Evolutionary conservation across 1,284 basidiomycete genomes (phyloP), one percentile per base, ranked within the genome.

Genomic region (Caloboletus inedulis): DNA sequence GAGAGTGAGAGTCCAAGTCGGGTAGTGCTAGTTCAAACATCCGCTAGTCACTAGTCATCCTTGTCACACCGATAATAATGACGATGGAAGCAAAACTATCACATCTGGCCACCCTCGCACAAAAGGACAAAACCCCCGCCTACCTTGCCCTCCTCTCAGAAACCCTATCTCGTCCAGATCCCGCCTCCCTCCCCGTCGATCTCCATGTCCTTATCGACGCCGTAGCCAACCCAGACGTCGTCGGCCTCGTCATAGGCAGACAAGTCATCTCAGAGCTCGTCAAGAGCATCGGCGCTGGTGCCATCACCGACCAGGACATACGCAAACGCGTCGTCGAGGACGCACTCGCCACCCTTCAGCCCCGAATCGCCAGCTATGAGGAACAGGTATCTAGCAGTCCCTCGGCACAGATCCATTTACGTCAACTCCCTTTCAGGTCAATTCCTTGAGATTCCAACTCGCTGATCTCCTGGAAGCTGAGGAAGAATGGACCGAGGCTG

Each of bases 401-500:
- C 30, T 31, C 49, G 35, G 51, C 35, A 53, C 36, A 36, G 54
- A 46, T 43, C 42, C 33, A 23, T 43, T 56, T 23, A 62, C 50
- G 34, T 43, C 44, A 43, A 47, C 4, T 27, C 36, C 5, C 13
- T 19, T 41, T 25, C 67, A 97, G 93, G 85, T 90, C 7, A 93
- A 92, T 53, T 77, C 81, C 5, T 72, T 98, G 53, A 79, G 94
- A 46, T 89, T 92, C 62, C 86, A 94, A 63, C 83, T 97, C 30
- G 91, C 95, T 2, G 85, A 92, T 67, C 74, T 97, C 19, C 77
- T 96, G n/a, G 93, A 97, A 69, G 69, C 77, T 3, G 91, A 94
- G 52, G 94, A 98, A 68, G 92, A 94, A 65, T 99, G 94, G 90
- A 85, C 84, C 54, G 90, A 87, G 44, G 94, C 97, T 14, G 97